Evolutionary conservation across 495 filamentous ascomycete species (phyloP).

Genomic region (Pyronema omphalodes): DNA sequence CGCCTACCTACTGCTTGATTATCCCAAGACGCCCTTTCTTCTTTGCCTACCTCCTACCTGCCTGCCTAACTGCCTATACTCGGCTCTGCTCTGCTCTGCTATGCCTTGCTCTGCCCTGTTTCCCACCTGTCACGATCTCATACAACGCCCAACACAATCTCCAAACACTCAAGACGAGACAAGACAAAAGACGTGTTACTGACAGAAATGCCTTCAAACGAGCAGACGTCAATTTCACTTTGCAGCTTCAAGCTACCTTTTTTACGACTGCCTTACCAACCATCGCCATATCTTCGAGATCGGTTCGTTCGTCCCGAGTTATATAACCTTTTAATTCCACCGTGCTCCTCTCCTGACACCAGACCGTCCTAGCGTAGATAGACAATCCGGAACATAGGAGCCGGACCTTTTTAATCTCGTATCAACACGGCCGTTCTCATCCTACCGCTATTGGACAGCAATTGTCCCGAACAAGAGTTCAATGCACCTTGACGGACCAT

Average conservation of each 20-base stretch:
- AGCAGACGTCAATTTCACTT: not conserved
- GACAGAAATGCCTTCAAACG: not conserved
- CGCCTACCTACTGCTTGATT: no score
- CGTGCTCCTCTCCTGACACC: not conserved
- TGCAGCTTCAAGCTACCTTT: not conserved
- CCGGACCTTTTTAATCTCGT: constrained; percentile 16
- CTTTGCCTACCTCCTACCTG: no score
- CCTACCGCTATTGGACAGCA: constrained; percentile 19
- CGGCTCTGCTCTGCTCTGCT: no score
- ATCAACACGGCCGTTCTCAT: constrained; percentile 24
- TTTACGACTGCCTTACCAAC: not conserved
- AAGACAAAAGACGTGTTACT: not conserved
- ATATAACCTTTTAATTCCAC: not conserved
- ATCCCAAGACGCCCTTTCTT: no score
- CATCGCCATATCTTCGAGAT: not conserved
- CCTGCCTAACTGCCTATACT: no score
- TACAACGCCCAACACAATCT: not conserved
- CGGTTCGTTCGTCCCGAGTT: not conserved
- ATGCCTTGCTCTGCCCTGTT: not conserved
- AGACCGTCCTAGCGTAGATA: constrained; percentile 3
- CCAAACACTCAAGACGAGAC: no score
- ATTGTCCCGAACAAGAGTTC: constrained; percentile 18
- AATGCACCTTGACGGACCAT: constrained; percentile 20
- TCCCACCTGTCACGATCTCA: not conserved
- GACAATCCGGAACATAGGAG: constrained; percentile 16